Evolutionary conservation across 495 filamentous ascomycete species (phyloP).

Genomic region (Penicillium canariense): DNA sequence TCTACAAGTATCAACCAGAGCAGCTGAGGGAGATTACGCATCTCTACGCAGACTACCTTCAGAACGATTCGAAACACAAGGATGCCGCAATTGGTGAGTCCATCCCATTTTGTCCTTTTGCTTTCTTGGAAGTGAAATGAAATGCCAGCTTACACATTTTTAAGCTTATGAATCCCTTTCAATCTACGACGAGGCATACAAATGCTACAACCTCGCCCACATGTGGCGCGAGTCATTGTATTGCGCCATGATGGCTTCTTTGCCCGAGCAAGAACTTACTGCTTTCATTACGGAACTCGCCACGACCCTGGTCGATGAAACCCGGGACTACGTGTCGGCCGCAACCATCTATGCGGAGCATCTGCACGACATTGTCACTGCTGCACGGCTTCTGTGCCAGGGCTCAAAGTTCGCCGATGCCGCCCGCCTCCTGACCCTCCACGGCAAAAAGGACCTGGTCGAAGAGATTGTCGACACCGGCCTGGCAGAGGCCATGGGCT

Average conservation of each 20-base stretch:
- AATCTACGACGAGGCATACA: constrained; percentile 66
- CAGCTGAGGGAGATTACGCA: constrained; percentile 61
- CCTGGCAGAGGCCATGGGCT: constrained; percentile 71
- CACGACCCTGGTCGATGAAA: constrained; percentile 74
- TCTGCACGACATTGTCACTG: constrained; percentile 63
- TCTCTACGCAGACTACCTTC: constrained; percentile 77
- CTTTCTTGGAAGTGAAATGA: neutral
- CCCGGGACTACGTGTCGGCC: constrained; percentile 76
- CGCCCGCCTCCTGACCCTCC: constrained; percentile 61
- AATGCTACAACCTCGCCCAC: constrained; percentile 76
- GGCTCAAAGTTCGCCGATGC: constrained; percentile 84
- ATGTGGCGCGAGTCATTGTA: constrained; percentile 90
- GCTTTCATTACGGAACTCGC: constrained; percentile 66
- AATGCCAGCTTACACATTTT: constrained; percentile 1
- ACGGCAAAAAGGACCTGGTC: constrained; percentile 47
- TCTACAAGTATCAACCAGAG: constrained; percentile 78
- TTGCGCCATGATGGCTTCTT: constrained; percentile 62
- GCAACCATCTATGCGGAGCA: constrained; percentile 80
- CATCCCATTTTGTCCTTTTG: neutral
- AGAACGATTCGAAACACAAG: constrained; percentile 67
- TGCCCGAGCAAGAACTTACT: constrained; percentile 54
- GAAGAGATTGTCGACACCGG: constrained; percentile 67
- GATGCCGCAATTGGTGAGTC: constrained; percentile 71
- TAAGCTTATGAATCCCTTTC: constrained; percentile 85
- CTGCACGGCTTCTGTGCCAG: constrained; percentile 71